These are phyloP conservation scores for Apocynum venetum DNA, from an alignment of 257 asterid genomes.

Conservation along the genomic window DNA sequence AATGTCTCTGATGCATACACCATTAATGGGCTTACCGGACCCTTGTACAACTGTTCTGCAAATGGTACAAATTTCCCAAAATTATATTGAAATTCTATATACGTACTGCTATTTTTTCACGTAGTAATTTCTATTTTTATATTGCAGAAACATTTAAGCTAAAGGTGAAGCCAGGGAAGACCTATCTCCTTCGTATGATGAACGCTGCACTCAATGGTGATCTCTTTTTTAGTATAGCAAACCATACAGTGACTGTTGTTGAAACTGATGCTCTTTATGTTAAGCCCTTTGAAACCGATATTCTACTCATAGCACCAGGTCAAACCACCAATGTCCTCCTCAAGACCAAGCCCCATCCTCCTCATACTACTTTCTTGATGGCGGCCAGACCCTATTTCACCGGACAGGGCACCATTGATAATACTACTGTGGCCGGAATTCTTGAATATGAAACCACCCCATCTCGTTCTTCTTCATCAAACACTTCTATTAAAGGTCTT, in stretches of 20 bases:
- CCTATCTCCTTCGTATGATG: slow-evolving; percentile 61
- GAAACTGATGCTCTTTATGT: slow-evolving; percentile 61
- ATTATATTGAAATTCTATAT: not conserved
- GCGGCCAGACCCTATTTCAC: slow-evolving; percentile 59
- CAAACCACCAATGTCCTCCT: slow-evolving; percentile 59
- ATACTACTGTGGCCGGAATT: slow-evolving; percentile 52
- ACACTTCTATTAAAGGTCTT: slow-evolving; percentile 20
- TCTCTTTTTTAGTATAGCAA: slow-evolving; percentile 51
- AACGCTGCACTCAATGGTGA: slow-evolving; percentile 77
- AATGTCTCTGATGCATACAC: slow-evolving; percentile 63
- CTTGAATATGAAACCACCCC: slow-evolving; percentile 32
- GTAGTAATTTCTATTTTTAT: not conserved
- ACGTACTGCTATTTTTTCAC: not conserved
- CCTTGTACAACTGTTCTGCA: slow-evolving; percentile 52
- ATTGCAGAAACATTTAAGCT: slow-evolving; percentile 49
- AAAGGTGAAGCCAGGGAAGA: slow-evolving; percentile 55
- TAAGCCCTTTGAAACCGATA: slow-evolving; percentile 51
- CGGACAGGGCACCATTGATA: slow-evolving; percentile 55
- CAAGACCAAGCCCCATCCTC: slow-evolving; percentile 26
- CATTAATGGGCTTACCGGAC: slow-evolving; percentile 61
- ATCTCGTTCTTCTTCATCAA: not conserved
- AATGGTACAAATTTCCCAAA: slow-evolving; percentile 26
- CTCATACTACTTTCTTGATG: slow-evolving; percentile 41
- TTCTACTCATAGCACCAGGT: slow-evolving; percentile 43
- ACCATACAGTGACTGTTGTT: slow-evolving; percentile 47